Conservation (phyloP, 805 yeast species). For the Yamadazyma nakazawae region DNA sequence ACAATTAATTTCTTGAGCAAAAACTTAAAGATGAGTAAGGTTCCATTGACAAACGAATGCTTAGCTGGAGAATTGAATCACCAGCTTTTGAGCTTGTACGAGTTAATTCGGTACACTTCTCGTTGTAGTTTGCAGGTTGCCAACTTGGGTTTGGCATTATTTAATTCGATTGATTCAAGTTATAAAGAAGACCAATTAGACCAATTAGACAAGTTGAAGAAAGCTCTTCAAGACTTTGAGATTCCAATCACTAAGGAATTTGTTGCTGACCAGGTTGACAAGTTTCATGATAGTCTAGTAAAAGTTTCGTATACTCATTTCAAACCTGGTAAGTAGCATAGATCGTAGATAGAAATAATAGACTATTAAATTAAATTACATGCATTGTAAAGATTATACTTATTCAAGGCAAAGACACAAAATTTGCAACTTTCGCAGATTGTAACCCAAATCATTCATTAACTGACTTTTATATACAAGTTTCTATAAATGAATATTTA, state of each 20-base stretch:
- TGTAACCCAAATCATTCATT: not conserved
- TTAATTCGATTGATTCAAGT: not conserved
- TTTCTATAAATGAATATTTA: constrained; percentile 10
- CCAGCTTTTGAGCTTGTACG: constrained; percentile 16
- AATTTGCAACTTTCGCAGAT: not conserved
- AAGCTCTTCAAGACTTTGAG: constrained; percentile 1
- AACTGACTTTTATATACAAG: not conserved
- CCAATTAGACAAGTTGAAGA: constrained; percentile 10
- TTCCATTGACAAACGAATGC: constrained; percentile 17
- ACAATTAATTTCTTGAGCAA: constrained; percentile 26
- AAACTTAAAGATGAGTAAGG: constrained; percentile 28
- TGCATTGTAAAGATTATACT: too few relatives aligned
- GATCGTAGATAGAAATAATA: not conserved
- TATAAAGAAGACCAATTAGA: constrained; percentile 11
- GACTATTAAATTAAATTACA: too few relatives aligned
- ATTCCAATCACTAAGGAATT: constrained; percentile 8
- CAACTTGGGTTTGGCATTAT: constrained; percentile 10
- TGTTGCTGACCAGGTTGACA: constrained; percentile 10
- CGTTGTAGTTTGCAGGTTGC: not conserved
- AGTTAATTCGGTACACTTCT: constrained; percentile 5
- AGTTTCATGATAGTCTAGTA: constrained; percentile 11
- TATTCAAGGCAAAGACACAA: too few relatives aligned
- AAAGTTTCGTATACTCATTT: constrained; percentile 10
- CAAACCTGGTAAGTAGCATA: not conserved
- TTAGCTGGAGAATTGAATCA: constrained; percentile 19